Evolutionary conservation across 1,284 basidiomycete species (phyloP), one percentile per base, ranked within the genome.

Genomic region (Tausonia pullulans): DNA sequence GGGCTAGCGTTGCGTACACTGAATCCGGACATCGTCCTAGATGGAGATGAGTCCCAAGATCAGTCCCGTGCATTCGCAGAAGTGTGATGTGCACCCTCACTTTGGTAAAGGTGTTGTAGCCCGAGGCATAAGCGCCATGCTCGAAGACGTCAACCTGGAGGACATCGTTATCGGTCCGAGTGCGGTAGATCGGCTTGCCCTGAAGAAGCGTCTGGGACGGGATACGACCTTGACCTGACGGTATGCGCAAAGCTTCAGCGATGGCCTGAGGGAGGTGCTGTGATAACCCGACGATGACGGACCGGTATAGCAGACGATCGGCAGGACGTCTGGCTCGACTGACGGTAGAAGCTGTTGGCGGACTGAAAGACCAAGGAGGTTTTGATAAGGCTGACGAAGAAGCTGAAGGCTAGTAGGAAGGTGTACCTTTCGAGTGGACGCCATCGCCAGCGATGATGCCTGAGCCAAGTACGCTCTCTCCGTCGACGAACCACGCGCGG

Each of bases 361-460:
- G 53, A 65, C 64, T 65, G 45, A 4, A 5, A 27, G 9, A n/a
- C 27, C 8, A 7, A 8, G 44, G 1, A 40, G 40, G 16, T 3
- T n/a, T 49, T 40, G 16, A 13, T 39, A 9, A 39, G 43, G 1
- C 5, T 11, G 4, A 5, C 11, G 10, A 44, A 63, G 53, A 10
- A 40, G 16, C 40, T 7, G 48, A 9, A 40, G 9, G 41, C 39
- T 43, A 16, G 11, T 5, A 8, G 10, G 39, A 44, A 45, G 55
- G 43, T 41, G 55, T 41, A 65, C 64, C 64, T 14, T 10, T 58
- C 13, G 55, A 58, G 49, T 58, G 60, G 8, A 65, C 49, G 9
- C 64, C 64, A 45, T 65, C 64, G 7, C 55, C 64, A 27, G 46
- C 64, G n/a, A 65, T 50, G 49, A 65, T 52, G 44, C 60, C 64